A percentile compares a stretch with the other conserved stretches of the same genome.
Evolutionary conservation across 164 flowering plant species (phyloP).

Genomic region (Pachysandra terminalis): DNA sequence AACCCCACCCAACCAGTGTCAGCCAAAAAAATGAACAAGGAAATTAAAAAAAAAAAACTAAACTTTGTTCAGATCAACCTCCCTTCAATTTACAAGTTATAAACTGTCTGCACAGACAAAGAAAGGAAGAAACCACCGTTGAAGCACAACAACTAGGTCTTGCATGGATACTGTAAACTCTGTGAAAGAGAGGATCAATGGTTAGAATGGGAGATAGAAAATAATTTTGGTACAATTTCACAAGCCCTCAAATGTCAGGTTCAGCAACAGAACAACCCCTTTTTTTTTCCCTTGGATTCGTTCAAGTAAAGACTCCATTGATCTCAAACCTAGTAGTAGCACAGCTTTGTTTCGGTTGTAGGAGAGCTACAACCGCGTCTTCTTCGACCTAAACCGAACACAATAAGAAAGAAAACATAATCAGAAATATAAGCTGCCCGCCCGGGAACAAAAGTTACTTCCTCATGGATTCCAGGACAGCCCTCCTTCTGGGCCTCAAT

Average conservation of each 20-base stretch:
- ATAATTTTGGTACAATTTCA: neutral
- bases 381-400: slow-evolving; percentile 48
- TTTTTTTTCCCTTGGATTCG: slow-evolving; percentile 1
- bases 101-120: too few relatives aligned
- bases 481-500: slow-evolving; percentile 24
- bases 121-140: too few relatives aligned
- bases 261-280: slow-evolving; percentile 2
- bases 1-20: too few relatives aligned
- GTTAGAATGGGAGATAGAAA: neutral
- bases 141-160: too few relatives aligned
- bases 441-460: slow-evolving; percentile 35
- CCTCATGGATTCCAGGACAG: slow-evolving; percentile 36
- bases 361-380: slow-evolving; percentile 59
- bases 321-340: slow-evolving; percentile 41
- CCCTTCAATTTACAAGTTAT: too few relatives aligned
- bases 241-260: neutral
- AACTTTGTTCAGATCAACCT: too few relatives aligned
- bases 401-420: slow-evolving; percentile 24
- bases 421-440: slow-evolving; percentile 39
- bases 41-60: too few relatives aligned
- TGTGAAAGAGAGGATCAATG: neutral
- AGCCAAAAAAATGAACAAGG: too few relatives aligned
- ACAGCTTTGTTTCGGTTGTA: slow-evolving; percentile 39
- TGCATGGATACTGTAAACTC: neutral
- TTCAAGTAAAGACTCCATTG: slow-evolving; percentile 24